Percentiles rank a stretch among this genome's conserved stretches.
Evolutionary conservation across 257 asterid genomes (phyloP).

Genomic region (Leptodermis oblonga): DNA sequence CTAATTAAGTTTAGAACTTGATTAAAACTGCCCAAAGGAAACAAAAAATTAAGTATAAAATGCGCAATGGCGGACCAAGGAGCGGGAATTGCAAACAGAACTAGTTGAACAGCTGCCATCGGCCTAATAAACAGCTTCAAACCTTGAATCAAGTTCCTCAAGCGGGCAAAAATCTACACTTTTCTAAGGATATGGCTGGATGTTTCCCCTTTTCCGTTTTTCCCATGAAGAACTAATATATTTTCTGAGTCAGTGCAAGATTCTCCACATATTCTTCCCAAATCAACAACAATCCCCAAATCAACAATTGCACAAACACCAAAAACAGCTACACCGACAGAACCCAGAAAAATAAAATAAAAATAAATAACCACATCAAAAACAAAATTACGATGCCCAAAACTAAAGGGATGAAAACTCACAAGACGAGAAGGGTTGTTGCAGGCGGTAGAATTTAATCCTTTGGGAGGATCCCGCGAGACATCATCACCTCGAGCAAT

Average conservation of each 20-base stretch:
- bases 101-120: not conserved
- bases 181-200: not conserved
- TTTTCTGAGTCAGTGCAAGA: not conserved
- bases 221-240: not conserved
- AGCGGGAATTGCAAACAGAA: not conserved
- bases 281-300: not conserved
- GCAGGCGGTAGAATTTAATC: slow-evolving; percentile 23
- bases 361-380: not conserved
- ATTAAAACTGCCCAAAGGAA: not conserved
- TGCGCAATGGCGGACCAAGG: not conserved
- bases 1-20: not conserved
- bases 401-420: not conserved
- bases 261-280: not conserved
- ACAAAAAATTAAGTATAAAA: not conserved
- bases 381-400: not conserved
- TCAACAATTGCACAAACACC: not conserved
- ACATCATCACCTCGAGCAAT: slow-evolving; percentile 15
- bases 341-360: not conserved
- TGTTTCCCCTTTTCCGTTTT: not conserved
- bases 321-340: no score
- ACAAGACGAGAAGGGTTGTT: slow-evolving; percentile 25
- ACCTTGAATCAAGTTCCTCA: not conserved
- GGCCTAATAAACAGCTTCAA: not conserved
- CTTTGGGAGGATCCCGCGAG: slow-evolving; percentile 14
- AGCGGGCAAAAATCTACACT: not conserved